Conservation (phyloP, 1,139 yeast species). For the Sugiyamaella xylanicola region DNA sequence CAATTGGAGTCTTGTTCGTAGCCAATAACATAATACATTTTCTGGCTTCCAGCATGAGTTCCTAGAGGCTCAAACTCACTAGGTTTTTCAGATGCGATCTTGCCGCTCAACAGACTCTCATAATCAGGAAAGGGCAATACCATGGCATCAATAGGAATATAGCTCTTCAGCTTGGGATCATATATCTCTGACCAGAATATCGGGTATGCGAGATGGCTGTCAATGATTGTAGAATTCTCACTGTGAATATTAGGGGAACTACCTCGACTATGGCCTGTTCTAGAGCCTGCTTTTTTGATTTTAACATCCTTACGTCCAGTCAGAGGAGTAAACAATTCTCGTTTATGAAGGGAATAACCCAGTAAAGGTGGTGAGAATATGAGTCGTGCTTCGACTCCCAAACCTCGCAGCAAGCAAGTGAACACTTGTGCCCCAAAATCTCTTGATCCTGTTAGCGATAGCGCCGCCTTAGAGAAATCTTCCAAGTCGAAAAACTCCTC, state of each 20-base stretch:
- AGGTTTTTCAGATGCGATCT: slow-evolving; percentile 7
- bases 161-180: slow-evolving; percentile 62
- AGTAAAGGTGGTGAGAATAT: slow-evolving; percentile 66
- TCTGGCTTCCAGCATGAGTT: slow-evolving; percentile 17
- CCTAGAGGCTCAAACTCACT: slow-evolving; percentile 21
- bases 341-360: slow-evolving; percentile 16
- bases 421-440: slow-evolving; percentile 77
- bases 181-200: slow-evolving; percentile 83
- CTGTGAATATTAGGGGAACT: slow-evolving; percentile 1
- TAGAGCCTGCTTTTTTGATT: neutral
- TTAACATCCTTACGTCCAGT: neutral
- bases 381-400: slow-evolving; percentile 66
- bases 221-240: slow-evolving; percentile 20
- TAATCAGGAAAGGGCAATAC: slow-evolving; percentile 63
- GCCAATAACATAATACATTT: slow-evolving; percentile 57
- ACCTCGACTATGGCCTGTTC: neutral
- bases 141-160: slow-evolving; percentile 76
- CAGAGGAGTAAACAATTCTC: slow-evolving; percentile 10
- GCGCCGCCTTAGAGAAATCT: slow-evolving; percentile 14
- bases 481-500: slow-evolving; percentile 13
- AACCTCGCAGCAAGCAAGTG: slow-evolving; percentile 61
- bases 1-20: slow-evolving; percentile 63
- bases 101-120: slow-evolving; percentile 36
- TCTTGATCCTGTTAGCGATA: slow-evolving; percentile 54
- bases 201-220: slow-evolving; percentile 48